Evolutionary conservation across 441 rosid species (phyloP).

Genomic region (Cnidoscolus chayamansa): DNA sequence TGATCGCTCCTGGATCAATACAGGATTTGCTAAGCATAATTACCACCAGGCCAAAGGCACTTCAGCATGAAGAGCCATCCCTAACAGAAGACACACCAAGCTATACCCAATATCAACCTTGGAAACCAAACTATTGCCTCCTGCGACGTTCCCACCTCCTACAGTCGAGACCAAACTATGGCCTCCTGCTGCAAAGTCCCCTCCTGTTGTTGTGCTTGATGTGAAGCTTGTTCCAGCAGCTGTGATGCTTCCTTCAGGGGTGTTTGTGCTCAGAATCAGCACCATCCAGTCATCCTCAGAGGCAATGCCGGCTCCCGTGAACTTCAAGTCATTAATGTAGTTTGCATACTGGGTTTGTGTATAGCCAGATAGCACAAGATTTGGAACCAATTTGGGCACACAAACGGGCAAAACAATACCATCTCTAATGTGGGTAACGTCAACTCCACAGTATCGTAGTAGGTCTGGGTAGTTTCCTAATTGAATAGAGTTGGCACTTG

Average conservation of each 20-base stretch:
- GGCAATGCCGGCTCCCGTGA: conserved; percentile 17
- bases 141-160: conserved; percentile 43
- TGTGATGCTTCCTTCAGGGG: conserved; percentile 11
- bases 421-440: too few species aligned
- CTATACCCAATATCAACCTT: conserved; percentile 20
- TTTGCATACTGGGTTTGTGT: too few species aligned
- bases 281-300: conserved; percentile 60
- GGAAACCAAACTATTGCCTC: conserved; percentile 13
- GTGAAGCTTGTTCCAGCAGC: background rate
- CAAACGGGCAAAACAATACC: too few species aligned
- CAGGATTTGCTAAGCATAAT: background rate
- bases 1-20: too few species aligned
- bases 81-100: conserved; percentile 14
- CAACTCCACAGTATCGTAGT: too few species aligned
- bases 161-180: background rate
- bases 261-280: background rate
- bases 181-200: conserved; percentile 32
- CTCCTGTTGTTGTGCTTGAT: background rate
- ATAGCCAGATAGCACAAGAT: too few species aligned
- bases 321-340: too few species aligned
- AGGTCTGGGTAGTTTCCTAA: too few species aligned
- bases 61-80: conserved; percentile 3
- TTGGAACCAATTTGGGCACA: too few species aligned
- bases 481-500: too few species aligned
- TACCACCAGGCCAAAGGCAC: background rate